A percentile compares a stretch with the other conserved stretches of the same genome.
Conservation (phyloP, 495 filamentous ascomycete species). For the Neurospora sp. region DNA sequence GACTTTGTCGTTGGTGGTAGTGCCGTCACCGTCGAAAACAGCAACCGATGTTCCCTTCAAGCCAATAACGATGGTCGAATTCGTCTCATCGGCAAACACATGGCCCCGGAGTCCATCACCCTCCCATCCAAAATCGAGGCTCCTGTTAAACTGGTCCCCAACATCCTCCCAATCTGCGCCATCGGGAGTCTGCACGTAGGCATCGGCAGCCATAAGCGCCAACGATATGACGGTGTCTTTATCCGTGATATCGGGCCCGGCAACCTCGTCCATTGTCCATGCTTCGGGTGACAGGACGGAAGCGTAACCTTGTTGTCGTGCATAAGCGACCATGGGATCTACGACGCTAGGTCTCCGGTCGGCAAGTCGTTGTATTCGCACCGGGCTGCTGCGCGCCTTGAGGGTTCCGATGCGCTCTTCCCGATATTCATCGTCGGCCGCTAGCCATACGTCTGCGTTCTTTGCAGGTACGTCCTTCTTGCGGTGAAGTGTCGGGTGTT, state of each 20-base stretch:
- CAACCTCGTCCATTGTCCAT: constrained; percentile 75
- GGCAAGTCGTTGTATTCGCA: constrained; percentile 66
- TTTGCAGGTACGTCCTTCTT: constrained; percentile 57
- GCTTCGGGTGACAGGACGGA: constrained; percentile 53
- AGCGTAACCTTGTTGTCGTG: constrained; percentile 50
- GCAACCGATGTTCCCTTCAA: constrained; percentile 86
- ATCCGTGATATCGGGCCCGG: constrained; percentile 74
- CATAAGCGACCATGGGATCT: constrained; percentile 61
- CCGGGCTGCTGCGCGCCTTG: constrained; percentile 46
- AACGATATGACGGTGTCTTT: constrained; percentile 76
- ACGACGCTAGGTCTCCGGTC: constrained; percentile 69
- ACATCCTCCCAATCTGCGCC: constrained; percentile 78
- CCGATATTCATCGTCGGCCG: constrained; percentile 51
- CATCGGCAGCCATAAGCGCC: constrained; percentile 78
- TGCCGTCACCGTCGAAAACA: constrained; percentile 89
- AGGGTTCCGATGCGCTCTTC: constrained; percentile 37
- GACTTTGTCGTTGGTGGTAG: constrained; percentile 91
- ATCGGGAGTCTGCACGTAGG: constrained; percentile 66
- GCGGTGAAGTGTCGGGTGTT: constrained; percentile 63
- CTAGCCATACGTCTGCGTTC: constrained; percentile 51
- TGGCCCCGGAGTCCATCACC: constrained; percentile 83
- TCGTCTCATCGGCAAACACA: constrained; percentile 77
- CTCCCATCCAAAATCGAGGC: constrained; percentile 81
- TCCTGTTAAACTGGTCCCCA: constrained; percentile 68
- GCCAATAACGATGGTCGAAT: constrained; percentile 80